Base-by-base conservation (phyloP, 768 basidiomycete species). In the Auricularia heimuer region DNA sequence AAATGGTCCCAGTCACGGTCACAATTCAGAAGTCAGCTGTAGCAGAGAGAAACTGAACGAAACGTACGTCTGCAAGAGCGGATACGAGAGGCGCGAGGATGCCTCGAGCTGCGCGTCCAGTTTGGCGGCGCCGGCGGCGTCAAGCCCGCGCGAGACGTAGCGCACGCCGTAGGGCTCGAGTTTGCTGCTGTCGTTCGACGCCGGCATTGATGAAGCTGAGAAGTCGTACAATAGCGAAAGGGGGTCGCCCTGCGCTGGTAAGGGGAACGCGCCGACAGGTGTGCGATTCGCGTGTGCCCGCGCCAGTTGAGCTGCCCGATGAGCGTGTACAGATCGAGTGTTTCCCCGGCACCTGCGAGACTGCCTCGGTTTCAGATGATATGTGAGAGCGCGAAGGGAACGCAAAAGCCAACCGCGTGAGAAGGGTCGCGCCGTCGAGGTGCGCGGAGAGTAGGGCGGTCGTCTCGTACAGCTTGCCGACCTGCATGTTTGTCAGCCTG, bases 371-470 rank as follows among this genome's bases (percentile, higher is more conserved):
- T 29, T 29, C 29, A 29, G 29, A 29, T 2, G 44, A 12, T 14
- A n/a, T 45, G 37, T 6, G 12, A 29, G 56, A 24, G 37, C 34
- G 14, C 18, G 24, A 36, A 42, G 24, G 33, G 56, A 21, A 36
- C 14, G 4, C 18, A 16, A 2, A 33, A 37, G 35, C 70, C 66
- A 68, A 86, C 86, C 87, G 82, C 61, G 85, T 70, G 2, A 85
- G 83, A 35, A 87, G 75, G 3, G 87, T 88, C 42, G 76, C 77
- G 24, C 78, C 82, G 67, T 88, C 85, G 12, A 88, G 73, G 66
- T 85, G 80, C 42, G 84, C 72, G 1, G 87, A 83, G 18, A 88
- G 71, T 56, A 88, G 72, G 12, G 86, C 84, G 12, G 86, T 86
- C 29, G 76, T 76, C 56, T 82, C 80, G 72, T 85, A 86, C 3